Conservation (phyloP, 2,329 filamentous ascomycete genomes). For the Alternaria incomplexa region DNA sequence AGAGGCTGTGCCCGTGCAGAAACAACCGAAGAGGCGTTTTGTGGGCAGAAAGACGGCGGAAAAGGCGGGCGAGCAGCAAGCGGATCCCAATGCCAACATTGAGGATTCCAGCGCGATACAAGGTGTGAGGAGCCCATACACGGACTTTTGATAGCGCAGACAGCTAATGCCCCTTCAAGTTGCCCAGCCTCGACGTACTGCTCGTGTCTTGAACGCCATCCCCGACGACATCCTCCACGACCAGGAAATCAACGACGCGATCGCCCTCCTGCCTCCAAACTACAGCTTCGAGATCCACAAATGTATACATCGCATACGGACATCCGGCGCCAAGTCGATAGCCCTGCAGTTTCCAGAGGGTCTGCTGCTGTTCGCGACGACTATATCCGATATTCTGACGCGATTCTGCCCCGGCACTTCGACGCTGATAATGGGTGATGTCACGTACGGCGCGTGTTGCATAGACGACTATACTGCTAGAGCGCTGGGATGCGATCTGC, state of each 20-base stretch:
- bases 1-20: slow-evolving; percentile 57
- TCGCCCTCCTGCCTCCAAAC: slow-evolving; percentile 86
- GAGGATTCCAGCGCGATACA: slow-evolving; percentile 72
- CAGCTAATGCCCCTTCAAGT: slow-evolving; percentile 56
- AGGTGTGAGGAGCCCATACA: slow-evolving; percentile 57
- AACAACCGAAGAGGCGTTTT: slow-evolving; percentile 89
- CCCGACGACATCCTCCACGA: slow-evolving; percentile 87
- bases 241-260: slow-evolving; percentile 82
- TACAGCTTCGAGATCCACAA: slow-evolving; percentile 99
- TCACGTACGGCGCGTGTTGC: slow-evolving; percentile 97
- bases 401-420: slow-evolving; percentile 92
- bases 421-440: slow-evolving; percentile 98
- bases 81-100: slow-evolving; percentile 52
- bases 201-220: slow-evolving; percentile 88
- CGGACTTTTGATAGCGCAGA: neutral
- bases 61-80: slow-evolving; percentile 58
- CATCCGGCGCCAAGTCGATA: slow-evolving; percentile 77
- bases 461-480: slow-evolving; percentile 98
- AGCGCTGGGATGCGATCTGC: slow-evolving; percentile 88
- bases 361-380: slow-evolving; percentile 92
- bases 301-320: slow-evolving; percentile 92
- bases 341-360: slow-evolving; percentile 98
- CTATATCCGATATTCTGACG: slow-evolving; percentile 93
- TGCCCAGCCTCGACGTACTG: slow-evolving; percentile 72
- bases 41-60: slow-evolving; percentile 79